Base-by-base conservation (phyloP, 108 stramenopile species). In the Hondaea fermentalgiana region DNA sequence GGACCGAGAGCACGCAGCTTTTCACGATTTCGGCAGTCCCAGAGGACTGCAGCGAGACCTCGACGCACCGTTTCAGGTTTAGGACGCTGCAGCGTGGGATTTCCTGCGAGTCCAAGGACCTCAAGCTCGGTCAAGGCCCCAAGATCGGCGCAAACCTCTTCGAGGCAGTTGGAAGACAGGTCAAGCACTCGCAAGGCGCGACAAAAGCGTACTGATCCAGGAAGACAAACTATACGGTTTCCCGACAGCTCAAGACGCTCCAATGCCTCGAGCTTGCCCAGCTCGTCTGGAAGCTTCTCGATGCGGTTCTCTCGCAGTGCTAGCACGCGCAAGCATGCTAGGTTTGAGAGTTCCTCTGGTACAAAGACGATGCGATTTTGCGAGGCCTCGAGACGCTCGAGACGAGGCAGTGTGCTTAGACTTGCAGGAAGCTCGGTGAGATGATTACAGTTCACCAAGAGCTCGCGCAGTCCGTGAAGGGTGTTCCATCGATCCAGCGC, bases 371-470 rank as follows among this genome's bases (percentile, higher is more conserved):
- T 87, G 59, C 44, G 89, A 53, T 91, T 91, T 53, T 43, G 89
- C 23, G 87, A 89, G 23, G 91, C 88, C n/a, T 91, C 89, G n/a
- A 91, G 90, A 57, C 90, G 88, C 57, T 43, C 72, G 12, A 91
- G 89, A 44, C 57, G 51, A 21, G 51, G n/a, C 35, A 91, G 91
- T 28, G 89, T 89, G 25, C 89, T 45, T 5, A 91, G n/a, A 45
- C 76, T 83, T 53, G 45, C 76, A 17, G 76, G 76, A 35, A 83
- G 51, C 19, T 83, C 76, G n/a, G 76, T 83, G 12, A 83, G 76
- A 12, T 53, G 76, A 83, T 83, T 83, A 45, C 76, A 83, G 49
- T 83, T 83, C 16, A 83, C 43, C 25, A 53, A 53, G 51, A 83
- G 76, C 45, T 53, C 76, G n/a, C 51, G 49, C n/a, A 83, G 51